A percentile compares a stretch with the other conserved stretches of the same genome.
Conservation (phyloP, 73 alveolate genomes). For the Uronychia setigera region DNA sequence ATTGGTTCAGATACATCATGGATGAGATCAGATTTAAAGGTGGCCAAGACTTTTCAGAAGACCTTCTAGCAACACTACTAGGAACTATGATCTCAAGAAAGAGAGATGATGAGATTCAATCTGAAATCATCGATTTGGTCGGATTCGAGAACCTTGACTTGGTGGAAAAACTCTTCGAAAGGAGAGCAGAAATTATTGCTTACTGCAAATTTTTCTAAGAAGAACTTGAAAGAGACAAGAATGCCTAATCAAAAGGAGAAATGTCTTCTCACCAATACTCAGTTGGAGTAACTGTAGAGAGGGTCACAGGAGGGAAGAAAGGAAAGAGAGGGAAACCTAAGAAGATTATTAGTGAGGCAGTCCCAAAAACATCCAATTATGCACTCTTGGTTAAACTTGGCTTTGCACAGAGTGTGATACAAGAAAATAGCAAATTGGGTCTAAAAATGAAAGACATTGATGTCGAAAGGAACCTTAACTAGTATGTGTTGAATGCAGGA, state of each 20-base stretch:
- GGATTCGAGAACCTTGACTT: conserved; percentile 72
- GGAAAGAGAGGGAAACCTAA: conserved; percentile 36
- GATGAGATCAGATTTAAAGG: conserved; percentile 20
- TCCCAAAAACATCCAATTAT: conserved; percentile 29
- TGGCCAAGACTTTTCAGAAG: conserved; percentile 32
- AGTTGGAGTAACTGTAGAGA: conserved; percentile 37
- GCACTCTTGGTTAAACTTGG: conserved; percentile 71
- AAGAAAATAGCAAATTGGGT: conserved; percentile 67
- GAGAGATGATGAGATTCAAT: conserved; percentile 62
- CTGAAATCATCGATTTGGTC: conserved; percentile 59
- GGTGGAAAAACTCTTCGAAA: conserved; percentile 51
- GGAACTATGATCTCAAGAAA: conserved; percentile 25
- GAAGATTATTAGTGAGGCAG: conserved; percentile 6
- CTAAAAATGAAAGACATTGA: conserved; percentile 27
- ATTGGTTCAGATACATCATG: conserved; percentile 61
- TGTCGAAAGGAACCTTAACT: conserved; percentile 23
- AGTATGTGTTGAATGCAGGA: conserved; percentile 20
- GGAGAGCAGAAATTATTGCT: conserved; percentile 45
- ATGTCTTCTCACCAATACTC: conserved; percentile 19
- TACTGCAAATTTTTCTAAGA: conserved; percentile 26
- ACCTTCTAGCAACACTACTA: conserved; percentile 43
- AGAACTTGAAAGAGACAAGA: conserved; percentile 32
- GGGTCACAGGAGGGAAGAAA: conserved; percentile 34
- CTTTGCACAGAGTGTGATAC: conserved; percentile 49
- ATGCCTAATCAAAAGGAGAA: background rate